Conservation (phyloP, 768 basidiomycete genomes). For the Tephrocybe sp. region DNA sequence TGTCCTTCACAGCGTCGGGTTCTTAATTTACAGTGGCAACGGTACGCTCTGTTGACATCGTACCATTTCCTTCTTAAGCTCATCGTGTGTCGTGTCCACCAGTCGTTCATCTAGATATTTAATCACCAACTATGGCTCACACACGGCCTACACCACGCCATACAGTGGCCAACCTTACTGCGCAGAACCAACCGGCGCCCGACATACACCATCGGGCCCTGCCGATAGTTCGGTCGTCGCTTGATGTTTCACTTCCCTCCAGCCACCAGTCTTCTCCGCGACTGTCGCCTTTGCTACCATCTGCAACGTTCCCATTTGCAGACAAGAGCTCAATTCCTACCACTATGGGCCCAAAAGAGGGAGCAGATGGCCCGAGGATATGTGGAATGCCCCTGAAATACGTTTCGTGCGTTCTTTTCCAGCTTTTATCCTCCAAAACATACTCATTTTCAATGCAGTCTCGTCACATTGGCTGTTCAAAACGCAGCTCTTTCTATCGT, state of each 20-base stretch:
- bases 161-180: slow-evolving; percentile 13
- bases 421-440: slow-evolving; percentile 4
- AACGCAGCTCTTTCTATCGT: slow-evolving; percentile 95
- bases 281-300: slow-evolving; percentile 51
- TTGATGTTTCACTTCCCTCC: slow-evolving; percentile 26
- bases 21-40: slow-evolving; percentile 10
- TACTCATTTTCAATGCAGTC: slow-evolving; percentile 33
- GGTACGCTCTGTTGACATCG: background rate
- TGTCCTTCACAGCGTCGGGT: slow-evolving; percentile 1
- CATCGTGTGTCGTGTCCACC: slow-evolving; percentile 2
- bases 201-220: slow-evolving; percentile 67
- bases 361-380: slow-evolving; percentile 49
- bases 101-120: background rate
- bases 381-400: slow-evolving; percentile 80
- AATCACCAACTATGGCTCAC: slow-evolving; percentile 17
- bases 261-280: slow-evolving; percentile 42
- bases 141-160: slow-evolving; percentile 14
- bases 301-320: slow-evolving; percentile 41
- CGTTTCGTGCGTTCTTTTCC: slow-evolving; percentile 58
- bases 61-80: slow-evolving; percentile 2
- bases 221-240: slow-evolving; percentile 54
- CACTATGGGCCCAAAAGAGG: slow-evolving; percentile 28
- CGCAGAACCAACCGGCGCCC: slow-evolving; percentile 21
- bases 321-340: slow-evolving; percentile 37
- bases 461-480: slow-evolving; percentile 89